Conservation (phyloP, 768 basidiomycete genomes). For the Kwoniella botswanensis region DNA sequence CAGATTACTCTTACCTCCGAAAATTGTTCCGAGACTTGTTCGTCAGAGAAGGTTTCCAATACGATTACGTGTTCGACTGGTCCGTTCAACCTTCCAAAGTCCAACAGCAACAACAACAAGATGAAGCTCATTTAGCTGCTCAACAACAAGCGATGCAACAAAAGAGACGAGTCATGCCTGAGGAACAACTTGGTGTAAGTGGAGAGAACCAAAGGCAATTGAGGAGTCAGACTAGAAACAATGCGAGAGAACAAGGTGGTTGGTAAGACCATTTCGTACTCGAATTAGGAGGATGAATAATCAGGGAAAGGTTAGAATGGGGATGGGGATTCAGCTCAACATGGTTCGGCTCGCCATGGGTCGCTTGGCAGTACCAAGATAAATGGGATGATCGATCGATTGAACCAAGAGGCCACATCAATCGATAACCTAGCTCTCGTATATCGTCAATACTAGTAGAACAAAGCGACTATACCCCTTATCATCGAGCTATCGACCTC, state of each 20-base stretch:
- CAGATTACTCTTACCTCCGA: constrained; percentile 98
- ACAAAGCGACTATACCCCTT: background rate
- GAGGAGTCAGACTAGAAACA: constrained; percentile 50
- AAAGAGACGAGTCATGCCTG: constrained; percentile 29
- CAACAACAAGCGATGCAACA: constrained; percentile 21
- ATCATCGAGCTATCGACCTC: background rate
- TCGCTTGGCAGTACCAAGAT: background rate
- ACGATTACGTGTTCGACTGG: constrained; percentile 99
- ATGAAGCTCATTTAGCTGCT: constrained; percentile 16
- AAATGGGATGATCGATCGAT: background rate
- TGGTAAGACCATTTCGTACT: constrained; percentile 10
- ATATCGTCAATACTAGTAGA: background rate
- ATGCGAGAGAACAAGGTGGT: constrained; percentile 32
- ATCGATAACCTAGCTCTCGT: background rate
- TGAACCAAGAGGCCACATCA: background rate
- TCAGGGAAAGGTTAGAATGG: background rate
- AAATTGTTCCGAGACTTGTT: constrained; percentile 97
- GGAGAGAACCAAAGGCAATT: constrained; percentile 49
- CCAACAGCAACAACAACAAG: constrained; percentile 30
- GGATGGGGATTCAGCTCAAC: constrained; percentile 5
- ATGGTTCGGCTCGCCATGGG: constrained; percentile 29
- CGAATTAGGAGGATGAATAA: background rate
- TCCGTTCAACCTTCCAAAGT: constrained; percentile 52
- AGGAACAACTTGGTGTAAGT: constrained; percentile 22
- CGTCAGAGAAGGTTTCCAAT: constrained; percentile 96